Percentiles rank a stretch among this genome's conserved stretches.
Evolutionary conservation across 495 filamentous ascomycete species (phyloP).

Genomic region (Neurospora sp.): DNA sequence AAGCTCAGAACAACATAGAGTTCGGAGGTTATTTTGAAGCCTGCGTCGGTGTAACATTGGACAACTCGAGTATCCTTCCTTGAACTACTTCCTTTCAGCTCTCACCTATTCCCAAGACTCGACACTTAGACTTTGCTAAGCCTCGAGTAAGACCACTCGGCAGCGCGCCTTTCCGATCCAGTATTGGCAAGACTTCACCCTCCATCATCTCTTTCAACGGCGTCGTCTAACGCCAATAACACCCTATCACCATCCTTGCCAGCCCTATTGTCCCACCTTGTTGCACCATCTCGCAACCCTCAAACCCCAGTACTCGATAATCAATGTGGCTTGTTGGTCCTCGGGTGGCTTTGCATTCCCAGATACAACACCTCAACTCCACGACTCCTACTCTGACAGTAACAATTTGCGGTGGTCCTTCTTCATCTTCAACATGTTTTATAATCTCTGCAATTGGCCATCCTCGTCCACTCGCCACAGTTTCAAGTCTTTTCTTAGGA

Average conservation of each 20-base stretch:
- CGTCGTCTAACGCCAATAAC: neutral
- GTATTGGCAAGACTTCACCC: neutral
- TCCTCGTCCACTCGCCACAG: neutral
- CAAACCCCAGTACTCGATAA: neutral
- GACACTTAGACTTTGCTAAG: neutral
- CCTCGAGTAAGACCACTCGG: neutral
- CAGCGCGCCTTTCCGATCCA: neutral
- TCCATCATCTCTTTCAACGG: neutral
- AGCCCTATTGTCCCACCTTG: neutral
- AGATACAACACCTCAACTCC: neutral
- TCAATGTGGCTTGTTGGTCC: neutral
- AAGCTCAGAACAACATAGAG: neutral
- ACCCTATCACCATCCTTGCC: neutral
- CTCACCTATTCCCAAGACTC: neutral
- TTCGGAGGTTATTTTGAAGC: neutral
- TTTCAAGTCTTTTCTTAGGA: neutral
- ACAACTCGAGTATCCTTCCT: neutral
- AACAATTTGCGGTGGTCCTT: neutral
- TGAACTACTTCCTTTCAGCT: neutral
- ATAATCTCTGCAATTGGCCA: neutral
- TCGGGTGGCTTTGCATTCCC: neutral
- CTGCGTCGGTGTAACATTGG: neutral
- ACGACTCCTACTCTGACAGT: neutral
- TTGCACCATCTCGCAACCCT: neutral
- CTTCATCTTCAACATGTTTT: neutral